These are phyloP conservation scores for Botrytis pseudocinerea DNA, from an alignment of 2,329 filamentous ascomycete genomes.

Conservation along the genomic window DNA sequence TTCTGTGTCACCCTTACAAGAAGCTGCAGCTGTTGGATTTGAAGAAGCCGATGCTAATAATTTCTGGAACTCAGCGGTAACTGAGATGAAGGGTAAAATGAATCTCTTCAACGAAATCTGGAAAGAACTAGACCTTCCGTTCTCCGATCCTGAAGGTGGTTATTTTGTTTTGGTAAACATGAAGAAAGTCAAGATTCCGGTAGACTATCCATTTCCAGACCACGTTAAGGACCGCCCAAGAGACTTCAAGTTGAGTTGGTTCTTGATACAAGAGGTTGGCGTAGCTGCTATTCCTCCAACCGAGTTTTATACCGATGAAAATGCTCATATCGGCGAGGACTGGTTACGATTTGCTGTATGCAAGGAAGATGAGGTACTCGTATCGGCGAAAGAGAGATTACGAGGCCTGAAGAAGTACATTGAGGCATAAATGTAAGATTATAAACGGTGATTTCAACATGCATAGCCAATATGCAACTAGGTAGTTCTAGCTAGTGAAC, in stretches of 20 bases:
- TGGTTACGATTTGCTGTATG: slow-evolving; percentile 96
- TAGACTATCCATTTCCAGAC: slow-evolving; percentile 81
- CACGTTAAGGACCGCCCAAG: slow-evolving; percentile 84
- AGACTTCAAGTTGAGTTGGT: slow-evolving; percentile 95
- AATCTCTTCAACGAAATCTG: slow-evolving; percentile 81
- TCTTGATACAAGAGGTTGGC: slow-evolving; percentile 93
- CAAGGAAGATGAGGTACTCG: slow-evolving; percentile 85
- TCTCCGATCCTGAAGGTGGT: slow-evolving; percentile 81
- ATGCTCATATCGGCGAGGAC: slow-evolving; percentile 83
- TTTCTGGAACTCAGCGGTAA: slow-evolving; percentile 84
- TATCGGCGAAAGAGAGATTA: slow-evolving; percentile 74
- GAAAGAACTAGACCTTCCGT: slow-evolving; percentile 67
- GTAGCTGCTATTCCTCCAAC: slow-evolving; percentile 95
- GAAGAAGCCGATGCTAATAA: slow-evolving; percentile 81
- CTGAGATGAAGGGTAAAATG: slow-evolving; percentile 89
- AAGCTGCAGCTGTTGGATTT: slow-evolving; percentile 90
- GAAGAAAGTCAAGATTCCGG: slow-evolving; percentile 79
- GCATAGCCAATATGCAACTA: background rate
- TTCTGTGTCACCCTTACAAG: slow-evolving; percentile 88
- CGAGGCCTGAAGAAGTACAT: slow-evolving; percentile 46
- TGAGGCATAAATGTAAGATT: slow-evolving; percentile 41
- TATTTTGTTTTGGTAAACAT: slow-evolving; percentile 98
- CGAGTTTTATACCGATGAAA: slow-evolving; percentile 89
- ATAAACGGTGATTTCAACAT: background rate
- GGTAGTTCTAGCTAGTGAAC: background rate